Evolutionary conservation across 768 basidiomycete genomes (phyloP).

Genomic region (Boletus rubescentipes): DNA sequence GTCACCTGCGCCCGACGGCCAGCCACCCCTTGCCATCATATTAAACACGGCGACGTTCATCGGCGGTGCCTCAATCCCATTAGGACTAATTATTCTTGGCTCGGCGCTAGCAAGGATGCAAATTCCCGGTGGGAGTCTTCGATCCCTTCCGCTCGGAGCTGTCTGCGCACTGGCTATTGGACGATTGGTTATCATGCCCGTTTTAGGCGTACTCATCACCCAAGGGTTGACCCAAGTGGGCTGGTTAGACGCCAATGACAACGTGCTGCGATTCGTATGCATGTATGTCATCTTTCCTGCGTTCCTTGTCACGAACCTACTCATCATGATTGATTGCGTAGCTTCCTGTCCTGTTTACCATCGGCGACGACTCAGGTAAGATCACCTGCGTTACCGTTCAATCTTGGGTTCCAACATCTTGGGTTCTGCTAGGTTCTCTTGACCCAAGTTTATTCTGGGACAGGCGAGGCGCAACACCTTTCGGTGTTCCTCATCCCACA

Average conservation of each 20-base stretch:
- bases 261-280: slow-evolving; percentile 64
- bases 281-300: slow-evolving; percentile 45
- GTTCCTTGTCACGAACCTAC: not conserved
- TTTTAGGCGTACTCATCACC: slow-evolving; percentile 60
- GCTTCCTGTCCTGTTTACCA: slow-evolving; percentile 60
- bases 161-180: slow-evolving; percentile 52
- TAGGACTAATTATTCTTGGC: slow-evolving; percentile 62
- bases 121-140: slow-evolving; percentile 48
- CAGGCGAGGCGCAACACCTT: slow-evolving; percentile 61
- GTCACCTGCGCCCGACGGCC: slow-evolving; percentile 59
- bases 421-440: slow-evolving; percentile 47
- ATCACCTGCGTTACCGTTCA: not conserved
- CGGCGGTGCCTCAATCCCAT: slow-evolving; percentile 61
- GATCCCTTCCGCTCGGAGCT: slow-evolving; percentile 47
- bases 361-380: slow-evolving; percentile 58
- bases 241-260: slow-evolving; percentile 50
- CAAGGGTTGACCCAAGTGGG: slow-evolving; percentile 47
- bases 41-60: slow-evolving; percentile 58
- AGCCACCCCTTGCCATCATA: slow-evolving; percentile 63
- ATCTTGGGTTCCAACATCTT: not conserved
- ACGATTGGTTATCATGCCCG: slow-evolving; percentile 56
- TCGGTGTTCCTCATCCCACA: slow-evolving; percentile 64
- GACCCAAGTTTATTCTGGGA: slow-evolving; percentile 66
- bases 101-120: slow-evolving; percentile 59
- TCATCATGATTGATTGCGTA: slow-evolving; percentile 18